These are phyloP conservation scores for Kluyveromyces marxianus DNA, from an alignment of 1,139 yeast genomes.

Conservation along the genomic window DNA sequence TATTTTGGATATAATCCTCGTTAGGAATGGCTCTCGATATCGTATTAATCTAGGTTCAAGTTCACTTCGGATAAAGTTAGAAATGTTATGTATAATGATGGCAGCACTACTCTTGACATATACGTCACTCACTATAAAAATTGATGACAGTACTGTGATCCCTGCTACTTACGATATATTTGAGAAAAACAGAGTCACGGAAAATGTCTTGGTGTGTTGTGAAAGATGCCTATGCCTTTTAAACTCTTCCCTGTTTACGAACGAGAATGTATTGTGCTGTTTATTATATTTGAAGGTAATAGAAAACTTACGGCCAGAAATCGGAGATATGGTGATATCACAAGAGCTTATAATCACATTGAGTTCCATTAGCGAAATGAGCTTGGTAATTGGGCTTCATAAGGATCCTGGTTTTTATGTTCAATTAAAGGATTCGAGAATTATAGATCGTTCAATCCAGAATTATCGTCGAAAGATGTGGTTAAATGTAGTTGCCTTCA, in stretches of 20 bases:
- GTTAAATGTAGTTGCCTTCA: constrained; percentile 1
- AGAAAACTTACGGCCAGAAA: neutral
- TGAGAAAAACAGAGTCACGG: neutral
- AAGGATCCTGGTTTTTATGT: constrained; percentile 4
- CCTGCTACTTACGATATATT: neutral
- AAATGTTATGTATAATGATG: constrained; percentile 5
- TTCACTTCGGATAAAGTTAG: constrained; percentile 1
- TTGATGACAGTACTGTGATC: neutral
- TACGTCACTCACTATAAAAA: neutral
- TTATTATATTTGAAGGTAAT: constrained; percentile 1
- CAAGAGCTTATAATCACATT: constrained; percentile 1
- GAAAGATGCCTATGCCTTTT: constrained; percentile 3
- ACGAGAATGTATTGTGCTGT: constrained; percentile 7
- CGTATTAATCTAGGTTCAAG: neutral
- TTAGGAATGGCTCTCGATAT: neutral
- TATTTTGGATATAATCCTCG: neutral
- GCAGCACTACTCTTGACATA: neutral
- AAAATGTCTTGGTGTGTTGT: neutral
- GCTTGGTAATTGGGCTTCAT: constrained; percentile 4
- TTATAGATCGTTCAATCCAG: neutral
- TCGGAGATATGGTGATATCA: neutral
- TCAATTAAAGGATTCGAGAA: neutral
- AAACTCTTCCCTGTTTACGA: constrained; percentile 2
- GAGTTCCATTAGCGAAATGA: constrained; percentile 3
- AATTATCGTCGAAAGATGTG: constrained; percentile 7